These are phyloP conservation scores for Phytophthora tubulina DNA, from an alignment of 352 stramenopile genomes.

Conservation along the genomic window DNA sequence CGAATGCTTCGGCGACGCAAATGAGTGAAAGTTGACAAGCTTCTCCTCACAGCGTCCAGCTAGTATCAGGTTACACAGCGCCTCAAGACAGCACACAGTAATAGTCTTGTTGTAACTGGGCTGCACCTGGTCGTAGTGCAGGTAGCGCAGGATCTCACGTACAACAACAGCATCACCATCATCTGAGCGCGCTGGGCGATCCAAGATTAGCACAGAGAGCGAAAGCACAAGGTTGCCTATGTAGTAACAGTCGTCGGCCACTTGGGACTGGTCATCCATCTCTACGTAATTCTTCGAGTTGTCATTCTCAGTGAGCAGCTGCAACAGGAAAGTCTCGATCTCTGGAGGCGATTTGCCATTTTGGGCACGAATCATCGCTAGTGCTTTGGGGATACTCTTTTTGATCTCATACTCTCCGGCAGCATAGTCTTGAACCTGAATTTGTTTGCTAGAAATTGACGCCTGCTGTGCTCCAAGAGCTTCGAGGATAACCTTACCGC, in stretches of 20 bases:
- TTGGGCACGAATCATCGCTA: constrained; percentile 82
- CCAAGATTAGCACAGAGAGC: constrained; percentile 74
- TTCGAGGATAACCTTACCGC: constrained; percentile 86
- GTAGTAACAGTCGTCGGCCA: constrained; percentile 89
- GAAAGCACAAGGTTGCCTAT: constrained; percentile 81
- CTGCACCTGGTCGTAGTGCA: constrained; percentile 89
- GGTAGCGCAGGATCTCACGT: constrained; percentile 77
- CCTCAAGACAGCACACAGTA: constrained; percentile 84
- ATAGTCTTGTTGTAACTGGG: constrained; percentile 86
- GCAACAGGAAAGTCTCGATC: constrained; percentile 83
- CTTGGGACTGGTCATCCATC: constrained; percentile 88
- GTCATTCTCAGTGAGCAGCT: constrained; percentile 86
- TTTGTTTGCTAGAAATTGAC: constrained; percentile 87
- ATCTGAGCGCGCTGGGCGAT: constrained; percentile 58
- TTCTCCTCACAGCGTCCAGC: constrained; percentile 75
- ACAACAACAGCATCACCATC: constrained; percentile 63
- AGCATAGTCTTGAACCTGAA: constrained; percentile 88
- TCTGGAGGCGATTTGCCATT: constrained; percentile 83
- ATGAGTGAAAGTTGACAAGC: constrained; percentile 75
- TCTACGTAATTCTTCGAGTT: constrained; percentile 92
- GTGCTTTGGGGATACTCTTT: constrained; percentile 79
- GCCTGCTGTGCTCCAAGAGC: constrained; percentile 80
- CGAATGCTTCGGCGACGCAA: constrained; percentile 74
- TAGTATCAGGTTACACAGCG: constrained; percentile 82
- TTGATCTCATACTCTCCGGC: constrained; percentile 91